Conservation (phyloP, 495 filamentous ascomycete genomes). For the Tetracladium marchalianum region DNA sequence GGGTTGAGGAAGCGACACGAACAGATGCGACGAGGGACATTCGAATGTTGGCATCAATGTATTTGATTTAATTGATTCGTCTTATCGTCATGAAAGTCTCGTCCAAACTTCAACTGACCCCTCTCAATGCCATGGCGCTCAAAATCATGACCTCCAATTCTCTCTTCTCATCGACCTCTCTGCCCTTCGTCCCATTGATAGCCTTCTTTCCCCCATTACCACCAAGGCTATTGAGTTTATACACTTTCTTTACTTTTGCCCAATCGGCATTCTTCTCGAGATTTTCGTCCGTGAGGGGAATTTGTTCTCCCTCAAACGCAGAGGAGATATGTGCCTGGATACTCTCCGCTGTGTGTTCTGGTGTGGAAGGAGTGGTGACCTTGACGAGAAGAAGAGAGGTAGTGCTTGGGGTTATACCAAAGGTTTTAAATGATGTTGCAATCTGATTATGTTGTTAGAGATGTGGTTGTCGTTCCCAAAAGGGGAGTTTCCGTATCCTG, state of each 20-base stretch:
- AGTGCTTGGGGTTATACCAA: conserved; percentile 66
- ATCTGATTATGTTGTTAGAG: conserved; percentile 50
- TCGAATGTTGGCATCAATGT: too few species aligned
- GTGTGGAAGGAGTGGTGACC: conserved; percentile 31
- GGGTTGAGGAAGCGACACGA: too few species aligned
- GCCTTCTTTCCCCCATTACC: conserved; percentile 9
- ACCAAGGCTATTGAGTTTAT: conserved; percentile 57
- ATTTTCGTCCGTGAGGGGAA: conserved; percentile 53
- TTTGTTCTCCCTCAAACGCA: conserved; percentile 50
- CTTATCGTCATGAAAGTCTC: too few species aligned
- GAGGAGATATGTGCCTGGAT: conserved; percentile 52
- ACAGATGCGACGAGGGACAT: too few species aligned
- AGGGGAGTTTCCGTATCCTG: not conserved
- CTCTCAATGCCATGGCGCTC: conserved; percentile 65
- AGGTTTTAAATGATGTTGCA: conserved; percentile 77
- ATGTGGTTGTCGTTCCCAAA: not conserved
- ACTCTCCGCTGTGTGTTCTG: conserved; percentile 35
- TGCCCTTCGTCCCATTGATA: conserved; percentile 3
- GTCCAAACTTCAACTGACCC: conserved; percentile 11
- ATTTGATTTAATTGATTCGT: too few species aligned
- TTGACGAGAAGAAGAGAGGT: conserved; percentile 68
- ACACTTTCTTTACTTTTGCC: conserved; percentile 65
- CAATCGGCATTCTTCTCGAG: conserved; percentile 52
- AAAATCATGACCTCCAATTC: conserved; percentile 54
- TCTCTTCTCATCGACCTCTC: conserved; percentile 23